Evolutionary conservation across 2,329 filamentous ascomycete genomes (phyloP), one percentile per base, ranked within the genome.

Genomic region (Xylaria sp.): DNA sequence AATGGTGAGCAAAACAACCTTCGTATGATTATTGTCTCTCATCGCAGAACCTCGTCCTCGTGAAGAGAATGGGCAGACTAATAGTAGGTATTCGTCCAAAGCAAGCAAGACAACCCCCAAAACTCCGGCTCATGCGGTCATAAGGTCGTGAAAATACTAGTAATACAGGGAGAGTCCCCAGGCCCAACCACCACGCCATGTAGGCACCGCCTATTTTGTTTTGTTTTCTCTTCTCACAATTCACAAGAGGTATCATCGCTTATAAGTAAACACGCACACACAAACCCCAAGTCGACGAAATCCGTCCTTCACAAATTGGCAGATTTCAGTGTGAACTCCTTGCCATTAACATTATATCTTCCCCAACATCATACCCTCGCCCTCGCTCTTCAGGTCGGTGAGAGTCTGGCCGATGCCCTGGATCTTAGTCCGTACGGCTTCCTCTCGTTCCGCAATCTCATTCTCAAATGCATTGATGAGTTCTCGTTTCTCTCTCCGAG

Each of bases 321-420:
- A 55, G 30, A 44, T 78, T 73, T 42, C 37, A 42, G 37, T 13
- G 8, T 9, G 37, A 42, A 42, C 37, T 5, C 37, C 37, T 42
- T 42, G 8, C 11, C 37, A 30, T 30, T 42, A 13, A 5, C 9
- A 42, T 46, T 46, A 46, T 6, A 46, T 46, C 51, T 69, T 69
- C n/a, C 64, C 65, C 18, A 64, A 8, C 71, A 85, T 80, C 73
- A 85, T 82, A 42, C 75, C 78, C 70, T 80, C 76, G 49, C 83
- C 83, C 64, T 85, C 82, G 62, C 79, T 75, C 72, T 78, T 82
- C 72, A 86, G 76, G 60, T 81, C 82, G 57, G 73, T 72, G 53
- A 86, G 74, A 63, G 82, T 85, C 57, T 75, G 74, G 60, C 79
- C 80, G 63, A 86, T 83, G n/a, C 76, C 76, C 65, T 82, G 78